Evolutionary conservation across 805 yeast genomes (phyloP).

Genomic region (Saccharomycopsis sp.): DNA sequence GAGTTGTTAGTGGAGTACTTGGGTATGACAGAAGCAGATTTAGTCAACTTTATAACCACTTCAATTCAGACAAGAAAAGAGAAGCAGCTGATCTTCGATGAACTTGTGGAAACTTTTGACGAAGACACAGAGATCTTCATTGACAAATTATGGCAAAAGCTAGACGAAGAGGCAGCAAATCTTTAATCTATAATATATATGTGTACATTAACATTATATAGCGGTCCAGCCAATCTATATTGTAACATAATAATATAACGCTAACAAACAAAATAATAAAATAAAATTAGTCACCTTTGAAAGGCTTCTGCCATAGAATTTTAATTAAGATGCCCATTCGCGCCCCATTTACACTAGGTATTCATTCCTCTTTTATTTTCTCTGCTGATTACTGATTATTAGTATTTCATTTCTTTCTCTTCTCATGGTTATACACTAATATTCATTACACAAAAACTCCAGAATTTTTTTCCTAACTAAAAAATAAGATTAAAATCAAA

Average conservation of each 20-base stretch:
- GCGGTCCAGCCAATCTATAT: background rate
- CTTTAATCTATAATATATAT: conserved; percentile 1
- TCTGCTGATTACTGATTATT: no score
- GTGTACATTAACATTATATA: no score
- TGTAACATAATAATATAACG: background rate
- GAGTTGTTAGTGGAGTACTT: conserved; percentile 42
- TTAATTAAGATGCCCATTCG: no score
- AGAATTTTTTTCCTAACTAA: no score
- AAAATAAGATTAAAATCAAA: no score
- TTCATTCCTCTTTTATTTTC: no score
- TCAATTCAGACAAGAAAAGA: conserved; percentile 31
- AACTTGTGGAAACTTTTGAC: conserved; percentile 44
- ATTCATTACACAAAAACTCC: no score
- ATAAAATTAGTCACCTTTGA: no score
- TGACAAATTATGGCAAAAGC: conserved; percentile 33
- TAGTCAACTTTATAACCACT: conserved; percentile 37
- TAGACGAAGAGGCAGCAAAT: conserved; percentile 7
- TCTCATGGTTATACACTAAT: no score
- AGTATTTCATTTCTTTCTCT: no score
- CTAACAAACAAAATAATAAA: conserved; percentile 1
- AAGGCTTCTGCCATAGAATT: no score
- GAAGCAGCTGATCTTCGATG: conserved; percentile 33
- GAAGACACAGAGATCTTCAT: conserved; percentile 40
- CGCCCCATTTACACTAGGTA: no score
- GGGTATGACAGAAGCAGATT: conserved; percentile 47